Percentiles rank a stretch among this genome's conserved stretches.
Evolutionary conservation across 1,284 basidiomycete genomes (phyloP).

Genomic region (Ganoderma lucidum): DNA sequence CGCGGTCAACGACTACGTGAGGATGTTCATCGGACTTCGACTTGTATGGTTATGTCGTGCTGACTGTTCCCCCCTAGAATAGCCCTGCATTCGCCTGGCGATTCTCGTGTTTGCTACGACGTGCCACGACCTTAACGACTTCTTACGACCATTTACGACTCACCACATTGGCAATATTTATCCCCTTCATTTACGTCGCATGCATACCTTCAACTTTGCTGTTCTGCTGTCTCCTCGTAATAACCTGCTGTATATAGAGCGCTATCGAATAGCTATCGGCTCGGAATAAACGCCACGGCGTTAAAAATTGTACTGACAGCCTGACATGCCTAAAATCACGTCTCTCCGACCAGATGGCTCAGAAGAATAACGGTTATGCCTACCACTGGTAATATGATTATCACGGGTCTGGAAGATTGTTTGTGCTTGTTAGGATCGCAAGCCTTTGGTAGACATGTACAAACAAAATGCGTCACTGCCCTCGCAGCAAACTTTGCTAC

Average conservation of each 20-base stretch:
- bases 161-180: slow-evolving; percentile 29
- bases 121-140: slow-evolving; percentile 35
- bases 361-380: neutral
- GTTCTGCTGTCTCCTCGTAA: slow-evolving; percentile 24
- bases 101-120: slow-evolving; percentile 11
- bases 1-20: neutral
- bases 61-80: neutral
- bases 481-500: slow-evolving; percentile 5
- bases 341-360: neutral
- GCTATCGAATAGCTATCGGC: slow-evolving; percentile 27
- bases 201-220: slow-evolving; percentile 11
- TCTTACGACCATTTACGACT: slow-evolving; percentile 36
- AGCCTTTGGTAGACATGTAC: slow-evolving; percentile 26
- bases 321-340: neutral
- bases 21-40: neutral
- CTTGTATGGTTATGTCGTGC: neutral
- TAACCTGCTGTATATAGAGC: slow-evolving; percentile 31
- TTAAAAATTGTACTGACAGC: neutral
- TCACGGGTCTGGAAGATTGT: slow-evolving; percentile 7
- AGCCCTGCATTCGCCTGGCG: neutral
- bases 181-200: slow-evolving; percentile 28
- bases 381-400: neutral
- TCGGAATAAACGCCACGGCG: slow-evolving; percentile 10
- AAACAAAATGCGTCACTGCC: slow-evolving; percentile 25
- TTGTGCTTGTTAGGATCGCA: slow-evolving; percentile 29